Evolutionary conservation across 2,329 filamentous ascomycete genomes (phyloP).

Genomic region (Fusarium tupiense): DNA sequence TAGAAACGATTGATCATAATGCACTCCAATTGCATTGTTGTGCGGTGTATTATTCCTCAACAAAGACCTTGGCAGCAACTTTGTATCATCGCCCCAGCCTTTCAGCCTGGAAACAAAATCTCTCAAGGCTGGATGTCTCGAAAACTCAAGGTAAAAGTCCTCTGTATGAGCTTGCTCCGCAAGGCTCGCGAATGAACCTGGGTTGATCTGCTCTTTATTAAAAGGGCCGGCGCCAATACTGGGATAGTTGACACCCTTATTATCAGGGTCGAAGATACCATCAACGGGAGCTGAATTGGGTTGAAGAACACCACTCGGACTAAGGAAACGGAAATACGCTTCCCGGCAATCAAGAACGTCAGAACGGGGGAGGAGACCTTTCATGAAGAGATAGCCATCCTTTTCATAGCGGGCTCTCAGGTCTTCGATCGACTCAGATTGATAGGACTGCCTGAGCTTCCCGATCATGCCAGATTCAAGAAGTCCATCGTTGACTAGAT

Average conservation of each 20-base stretch:
- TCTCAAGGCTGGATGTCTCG: not conserved
- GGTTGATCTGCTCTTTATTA: not conserved
- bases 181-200: constrained; percentile 16
- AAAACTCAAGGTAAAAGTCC: constrained; percentile 16
- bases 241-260: constrained; percentile 6
- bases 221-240: constrained; percentile 15
- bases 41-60: constrained; percentile 66
- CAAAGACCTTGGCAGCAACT: constrained; percentile 41
- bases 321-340: constrained; percentile 18
- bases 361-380: constrained; percentile 9
- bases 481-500: constrained; percentile 4
- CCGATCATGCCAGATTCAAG: constrained; percentile 2
- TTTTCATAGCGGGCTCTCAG: not conserved
- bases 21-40: constrained; percentile 67
- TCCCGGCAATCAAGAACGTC: constrained; percentile 14
- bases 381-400: constrained; percentile 14
- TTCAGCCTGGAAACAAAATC: constrained; percentile 13
- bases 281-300: constrained; percentile 8
- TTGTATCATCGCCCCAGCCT: constrained; percentile 10
- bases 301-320: not conserved
- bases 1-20: constrained; percentile 69
- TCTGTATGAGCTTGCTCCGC: constrained; percentile 22
- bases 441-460: not conserved
- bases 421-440: not conserved
- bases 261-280: constrained; percentile 10